Conservation (phyloP, 202 grass and related monocot genomes). For the Zoysia matrella region DNA sequence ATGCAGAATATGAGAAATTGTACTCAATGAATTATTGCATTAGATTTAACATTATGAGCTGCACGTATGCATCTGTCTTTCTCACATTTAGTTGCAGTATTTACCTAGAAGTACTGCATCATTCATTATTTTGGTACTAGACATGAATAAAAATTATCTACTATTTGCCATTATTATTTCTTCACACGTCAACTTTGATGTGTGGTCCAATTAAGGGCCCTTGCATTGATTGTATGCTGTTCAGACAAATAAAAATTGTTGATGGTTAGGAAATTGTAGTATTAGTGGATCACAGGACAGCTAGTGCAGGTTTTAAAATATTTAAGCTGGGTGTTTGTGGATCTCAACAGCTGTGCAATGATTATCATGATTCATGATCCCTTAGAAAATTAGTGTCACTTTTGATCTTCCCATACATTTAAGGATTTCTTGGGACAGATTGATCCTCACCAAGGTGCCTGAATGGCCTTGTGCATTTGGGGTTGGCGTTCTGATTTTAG, state of each 20-base stretch:
- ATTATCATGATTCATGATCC: slow-evolving; percentile 31
- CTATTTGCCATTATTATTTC: slow-evolving; percentile 25
- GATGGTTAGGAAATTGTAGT: slow-evolving; percentile 31
- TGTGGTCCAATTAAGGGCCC: slow-evolving; percentile 32
- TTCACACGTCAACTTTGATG: slow-evolving; percentile 28
- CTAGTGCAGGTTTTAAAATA: slow-evolving; percentile 41
- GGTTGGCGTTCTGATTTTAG: slow-evolving; percentile 17
- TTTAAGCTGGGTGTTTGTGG: slow-evolving; percentile 35
- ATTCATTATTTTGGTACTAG: slow-evolving; percentile 39
- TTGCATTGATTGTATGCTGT: slow-evolving; percentile 25
- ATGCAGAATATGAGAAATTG: slow-evolving; percentile 15
- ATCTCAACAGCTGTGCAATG: slow-evolving; percentile 35
- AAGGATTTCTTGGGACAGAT: slow-evolving; percentile 3
- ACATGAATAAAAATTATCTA: neutral
- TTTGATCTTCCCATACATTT: slow-evolving; percentile 16
- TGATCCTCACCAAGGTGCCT: slow-evolving; percentile 3
- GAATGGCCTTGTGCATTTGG: neutral
- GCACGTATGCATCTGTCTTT: neutral
- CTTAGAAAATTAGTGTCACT: slow-evolving; percentile 33
- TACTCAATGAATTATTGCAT: neutral
- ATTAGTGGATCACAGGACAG: slow-evolving; percentile 45
- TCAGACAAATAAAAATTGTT: slow-evolving; percentile 35
- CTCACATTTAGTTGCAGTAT: neutral
- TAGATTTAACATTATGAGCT: slow-evolving; percentile 13
- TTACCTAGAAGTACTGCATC: neutral